These are phyloP conservation scores for Biscutella laevigata DNA, from an alignment of 441 rosid genomes.

Conservation along the genomic window DNA sequence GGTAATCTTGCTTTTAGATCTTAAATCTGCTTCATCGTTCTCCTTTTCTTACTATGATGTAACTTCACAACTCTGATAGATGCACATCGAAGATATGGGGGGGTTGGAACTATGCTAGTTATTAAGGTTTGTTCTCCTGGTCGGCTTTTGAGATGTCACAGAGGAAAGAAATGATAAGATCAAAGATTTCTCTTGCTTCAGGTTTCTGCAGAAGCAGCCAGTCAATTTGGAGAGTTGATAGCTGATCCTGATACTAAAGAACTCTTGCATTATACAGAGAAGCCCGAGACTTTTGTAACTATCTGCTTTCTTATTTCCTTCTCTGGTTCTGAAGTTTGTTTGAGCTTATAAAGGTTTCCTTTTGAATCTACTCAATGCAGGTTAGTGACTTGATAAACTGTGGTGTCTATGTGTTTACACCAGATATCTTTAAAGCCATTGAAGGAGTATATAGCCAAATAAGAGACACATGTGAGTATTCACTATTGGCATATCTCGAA, in stretches of 20 bases:
- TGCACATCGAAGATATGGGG: conserved; percentile 68
- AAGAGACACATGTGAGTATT: conserved; percentile 58
- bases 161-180: not conserved
- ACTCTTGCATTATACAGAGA: conserved; percentile 80
- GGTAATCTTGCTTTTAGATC: conserved; percentile 32
- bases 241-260: conserved; percentile 77
- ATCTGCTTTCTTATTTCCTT: not conserved
- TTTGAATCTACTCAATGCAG: conserved; percentile 33
- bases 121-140: conserved; percentile 46
- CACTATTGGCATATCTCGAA: not conserved
- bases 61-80: conserved; percentile 32
- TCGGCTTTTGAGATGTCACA: not conserved
- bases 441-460: conserved; percentile 47
- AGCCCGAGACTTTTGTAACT: conserved; percentile 88
- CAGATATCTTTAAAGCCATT: conserved; percentile 62
- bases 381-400: conserved; percentile 86
- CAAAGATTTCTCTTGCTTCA: conserved; percentile 12
- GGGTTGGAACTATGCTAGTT: conserved; percentile 78
- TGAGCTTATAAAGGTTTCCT: not conserved
- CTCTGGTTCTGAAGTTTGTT: not conserved
- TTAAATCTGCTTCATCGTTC: not conserved
- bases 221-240: conserved; percentile 78
- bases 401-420: conserved; percentile 77
- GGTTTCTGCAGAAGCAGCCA: conserved; percentile 94
- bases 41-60: not conserved